Evolutionary conservation across 352 stramenopile species (phyloP), one percentile per base, ranked within the genome.

Genomic region (Phytophthora sp.): DNA sequence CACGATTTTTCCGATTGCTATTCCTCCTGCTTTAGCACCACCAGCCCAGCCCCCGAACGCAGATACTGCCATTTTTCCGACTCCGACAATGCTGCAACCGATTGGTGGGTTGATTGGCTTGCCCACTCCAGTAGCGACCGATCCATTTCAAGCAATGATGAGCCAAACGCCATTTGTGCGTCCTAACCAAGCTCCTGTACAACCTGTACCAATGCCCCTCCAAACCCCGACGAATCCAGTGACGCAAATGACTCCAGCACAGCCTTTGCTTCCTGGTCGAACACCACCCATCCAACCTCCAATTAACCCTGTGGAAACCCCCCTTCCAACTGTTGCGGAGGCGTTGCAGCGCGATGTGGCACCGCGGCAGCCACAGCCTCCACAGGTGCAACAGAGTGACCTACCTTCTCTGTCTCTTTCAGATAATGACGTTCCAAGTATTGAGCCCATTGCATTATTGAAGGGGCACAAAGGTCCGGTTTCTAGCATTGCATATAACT

Each of bases 401-500:
- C 39, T 85, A 18, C 69, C 76, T 5, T 66, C 72, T 12, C 52
- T 74, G n/a, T 71, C 72, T 18, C 55, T 89, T 11, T 78, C 64
- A 8, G 80, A 88, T 28, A 74, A 76, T 10, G 76, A 75, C 31
- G 63, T 87, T 17, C 78, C 74, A 12, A 81, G 69, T 27, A 80
- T 82, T 26, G 79, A 90, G 20, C 78, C 82, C 5, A 76, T 88
- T 41, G 77, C 77, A 9, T 58, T 82, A 18, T 57, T 98, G 26
- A 82, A 88, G 51, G 95, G 91, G 3, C 95, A 98, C 73, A 86
- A 95, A 35, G 92, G 88, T 38, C 78, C 93, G n/a, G 93, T 99
- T 30, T 98, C 95, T 17, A 97, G 98, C 67, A 88, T 98, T 18
- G 79, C 92, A 17, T 98, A 98, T 63, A 98, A 92, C 42, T 73